Evolutionary conservation across 345 rosid species (phyloP), one percentile per base, ranked within the genome.

Genomic region (Xanthoceras sorbifolium): DNA sequence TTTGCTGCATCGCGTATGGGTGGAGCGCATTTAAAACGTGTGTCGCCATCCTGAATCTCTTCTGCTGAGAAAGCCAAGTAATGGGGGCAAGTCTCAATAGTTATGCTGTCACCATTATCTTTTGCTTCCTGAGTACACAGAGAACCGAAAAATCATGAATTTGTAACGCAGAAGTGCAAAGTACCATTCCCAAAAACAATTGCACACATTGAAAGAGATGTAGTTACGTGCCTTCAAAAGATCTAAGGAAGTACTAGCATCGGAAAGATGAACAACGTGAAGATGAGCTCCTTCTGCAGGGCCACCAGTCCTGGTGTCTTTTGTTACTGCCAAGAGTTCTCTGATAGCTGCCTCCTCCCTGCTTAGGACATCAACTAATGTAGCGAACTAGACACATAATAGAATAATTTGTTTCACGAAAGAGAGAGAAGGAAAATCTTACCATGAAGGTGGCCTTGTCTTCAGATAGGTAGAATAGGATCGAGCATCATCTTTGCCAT

Each of bases 21-120:
- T 4, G 99, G 97, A 42, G 98, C 85, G 82, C 98, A 96, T 82
- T 96, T 96, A 80, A 92, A 93, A 63, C 98, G 97, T 72, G 99
- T 96, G 79, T 93, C 99, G 46, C 99, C 97, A 74, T 93, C 88
- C 57, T 67, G 81, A 75, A 96, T 96, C 86, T 93, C 98, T 81
- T 96, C 99, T 36, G 98, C 88, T 77, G 99, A 86, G 81, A 93
- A 92, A 69, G 99, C 99, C 44, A 96, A 77, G 81, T 96, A 96
- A 84, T 96, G 99, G 1, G 99, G 97, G 72, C 99, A 93, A 34
- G 99, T 96, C 86, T 96, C 99, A 69, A 93, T 86, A 62, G 90
- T 91, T 64, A 96, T 71, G 85, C 93, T 92, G 85, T 90, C 91
- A 61, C 98, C 99, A 12, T 75, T 85, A 17, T 48, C 77, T 89